Conservation (phyloP, 208 protist genomes). For the Trypanosoma scelopori region DNA sequence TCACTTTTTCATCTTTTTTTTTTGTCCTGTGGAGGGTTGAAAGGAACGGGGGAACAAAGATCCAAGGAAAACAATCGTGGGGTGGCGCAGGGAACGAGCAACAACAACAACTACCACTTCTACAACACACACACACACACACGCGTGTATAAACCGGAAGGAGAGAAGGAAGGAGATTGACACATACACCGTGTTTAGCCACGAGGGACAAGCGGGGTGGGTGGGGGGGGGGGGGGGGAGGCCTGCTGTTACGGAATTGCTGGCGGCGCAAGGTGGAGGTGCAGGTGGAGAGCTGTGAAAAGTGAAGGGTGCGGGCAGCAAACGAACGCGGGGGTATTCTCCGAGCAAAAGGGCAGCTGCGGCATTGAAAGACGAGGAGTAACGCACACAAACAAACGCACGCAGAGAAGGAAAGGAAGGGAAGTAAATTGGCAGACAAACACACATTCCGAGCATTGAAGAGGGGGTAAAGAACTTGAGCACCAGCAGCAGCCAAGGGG, state of each 20-base stretch:
- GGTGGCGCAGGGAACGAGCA: no score
- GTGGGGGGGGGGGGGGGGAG: no score
- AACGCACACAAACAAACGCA: background rate
- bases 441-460: no score
- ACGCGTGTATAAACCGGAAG: no score
- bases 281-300: background rate
- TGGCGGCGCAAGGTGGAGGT: background rate
- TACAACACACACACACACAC: no score
- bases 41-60: slow-evolving; percentile 2
- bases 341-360: background rate
- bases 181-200: no score
- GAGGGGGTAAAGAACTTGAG: slow-evolving; percentile 1
- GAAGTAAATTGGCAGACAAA: background rate
- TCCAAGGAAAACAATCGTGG: slow-evolving; percentile 6
- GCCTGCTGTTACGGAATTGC: no score
- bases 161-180: no score
- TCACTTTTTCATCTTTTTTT: background rate
- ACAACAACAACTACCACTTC: no score
- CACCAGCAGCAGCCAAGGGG: background rate
- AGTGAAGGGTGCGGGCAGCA: background rate
- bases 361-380: background rate
- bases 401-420: background rate
- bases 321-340: background rate
- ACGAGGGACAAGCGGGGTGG: no score
- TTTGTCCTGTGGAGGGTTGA: background rate